A percentile compares a stretch with the other conserved stretches of the same genome.
These are phyloP conservation scores for Fusarium sp. DNA, from an alignment of 2,329 filamentous ascomycete genomes.

Conservation along the genomic window DNA sequence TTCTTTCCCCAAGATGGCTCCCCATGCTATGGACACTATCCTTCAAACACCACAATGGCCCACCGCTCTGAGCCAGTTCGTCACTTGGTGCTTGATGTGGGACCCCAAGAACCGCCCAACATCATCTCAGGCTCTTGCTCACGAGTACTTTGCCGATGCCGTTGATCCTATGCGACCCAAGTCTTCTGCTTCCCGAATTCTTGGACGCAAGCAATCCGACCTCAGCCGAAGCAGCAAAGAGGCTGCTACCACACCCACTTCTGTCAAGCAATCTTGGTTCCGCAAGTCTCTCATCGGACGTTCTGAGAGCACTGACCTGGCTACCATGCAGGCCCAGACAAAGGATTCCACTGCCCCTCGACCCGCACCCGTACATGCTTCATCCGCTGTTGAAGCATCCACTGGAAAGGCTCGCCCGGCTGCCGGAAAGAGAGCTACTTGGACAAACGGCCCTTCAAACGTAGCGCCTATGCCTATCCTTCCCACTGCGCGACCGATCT, in stretches of 20 bases:
- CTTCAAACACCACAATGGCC: slow-evolving; percentile 94
- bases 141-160: slow-evolving; percentile 95
- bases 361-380: slow-evolving; percentile 59
- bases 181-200: slow-evolving; percentile 84
- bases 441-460: slow-evolving; percentile 85
- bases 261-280: slow-evolving; percentile 95
- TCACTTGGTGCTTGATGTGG: slow-evolving; percentile 99
- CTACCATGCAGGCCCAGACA: slow-evolving; percentile 59
- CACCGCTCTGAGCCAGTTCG: slow-evolving; percentile 85
- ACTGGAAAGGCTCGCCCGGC: slow-evolving; percentile 55
- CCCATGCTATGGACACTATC: slow-evolving; percentile 95
- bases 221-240: slow-evolving; percentile 78
- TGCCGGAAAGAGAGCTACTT: slow-evolving; percentile 87
- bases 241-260: slow-evolving; percentile 67
- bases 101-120: slow-evolving; percentile 93
- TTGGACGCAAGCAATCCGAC: slow-evolving; percentile 92
- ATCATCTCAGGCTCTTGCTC: slow-evolving; percentile 91
- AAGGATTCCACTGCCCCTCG: slow-evolving; percentile 62
- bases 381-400: slow-evolving; percentile 54
- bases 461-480: slow-evolving; percentile 95
- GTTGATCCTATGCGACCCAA: slow-evolving; percentile 93
- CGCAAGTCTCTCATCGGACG: slow-evolving; percentile 91
- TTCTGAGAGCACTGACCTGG: slow-evolving; percentile 75
- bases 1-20: slow-evolving; percentile 99
- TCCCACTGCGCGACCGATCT: slow-evolving; percentile 93